A percentile compares a stretch with the other conserved stretches of the same genome.
Evolutionary conservation across 306 rosid species (phyloP).

Genomic region (Prinsepia uniflora): DNA sequence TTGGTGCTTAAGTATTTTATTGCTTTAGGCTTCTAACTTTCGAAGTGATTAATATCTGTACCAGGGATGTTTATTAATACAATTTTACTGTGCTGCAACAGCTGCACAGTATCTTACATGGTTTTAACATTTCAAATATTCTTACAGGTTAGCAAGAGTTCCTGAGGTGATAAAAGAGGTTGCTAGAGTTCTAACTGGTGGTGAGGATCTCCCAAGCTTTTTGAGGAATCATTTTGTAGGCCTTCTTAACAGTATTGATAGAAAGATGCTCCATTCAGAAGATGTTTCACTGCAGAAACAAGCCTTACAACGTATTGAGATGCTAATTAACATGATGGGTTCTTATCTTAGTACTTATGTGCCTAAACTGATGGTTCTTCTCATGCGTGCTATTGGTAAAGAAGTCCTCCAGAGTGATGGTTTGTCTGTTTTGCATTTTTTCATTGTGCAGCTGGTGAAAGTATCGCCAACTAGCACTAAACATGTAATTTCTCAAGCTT

Average conservation of each 20-base stretch:
- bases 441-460: constrained; percentile 64
- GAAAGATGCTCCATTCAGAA: constrained; percentile 93
- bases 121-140: constrained; percentile 29
- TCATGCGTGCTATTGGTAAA: constrained; percentile 79
- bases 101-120: constrained; percentile 4
- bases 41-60: neutral
- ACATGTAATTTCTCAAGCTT: constrained; percentile 82
- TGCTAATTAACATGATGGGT: constrained; percentile 92
- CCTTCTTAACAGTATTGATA: constrained; percentile 81
- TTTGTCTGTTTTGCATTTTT: constrained; percentile 74
- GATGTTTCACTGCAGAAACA: constrained; percentile 64
- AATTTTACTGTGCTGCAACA: neutral
- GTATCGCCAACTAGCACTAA: constrained; percentile 82
- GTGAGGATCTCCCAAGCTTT: constrained; percentile 87
- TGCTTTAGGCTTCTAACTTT: constrained; percentile 19
- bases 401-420: constrained; percentile 73
- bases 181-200: constrained; percentile 79
- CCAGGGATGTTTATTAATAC: neutral
- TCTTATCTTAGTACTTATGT: constrained; percentile 78
- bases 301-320: constrained; percentile 83
- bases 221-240: constrained; percentile 84
- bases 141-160: constrained; percentile 73
- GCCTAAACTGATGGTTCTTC: constrained; percentile 92
- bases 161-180: constrained; percentile 80
- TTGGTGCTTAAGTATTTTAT: constrained; percentile 19